phyloP scores from a whole-genome alignment of 2,329 filamentous ascomycete species.

The Fusarium pseudograminearum region DNA sequence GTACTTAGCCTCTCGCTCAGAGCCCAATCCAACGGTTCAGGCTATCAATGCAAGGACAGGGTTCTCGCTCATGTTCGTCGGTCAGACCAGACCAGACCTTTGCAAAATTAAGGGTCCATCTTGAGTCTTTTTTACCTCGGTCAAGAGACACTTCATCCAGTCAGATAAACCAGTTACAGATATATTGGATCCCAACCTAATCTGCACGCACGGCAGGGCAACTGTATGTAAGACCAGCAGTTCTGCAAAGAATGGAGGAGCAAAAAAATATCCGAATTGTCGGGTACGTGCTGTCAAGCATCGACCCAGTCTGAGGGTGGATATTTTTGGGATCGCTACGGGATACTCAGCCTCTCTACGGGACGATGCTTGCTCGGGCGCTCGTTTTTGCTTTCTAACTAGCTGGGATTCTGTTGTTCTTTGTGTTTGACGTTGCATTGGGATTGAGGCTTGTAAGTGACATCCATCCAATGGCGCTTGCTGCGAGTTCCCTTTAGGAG shows the following conservation, averaged over 20 bases:
- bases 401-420: background rate
- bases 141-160: background rate
- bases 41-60: constrained; percentile 42
- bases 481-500: constrained; percentile 12
- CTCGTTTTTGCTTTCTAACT: background rate
- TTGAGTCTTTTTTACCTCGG: background rate
- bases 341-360: background rate
- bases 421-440: constrained; percentile 16
- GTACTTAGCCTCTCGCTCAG: constrained; percentile 7
- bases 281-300: constrained; percentile 34
- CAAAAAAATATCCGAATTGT: constrained; percentile 33
- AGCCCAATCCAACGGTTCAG: constrained; percentile 46
- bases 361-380: background rate
- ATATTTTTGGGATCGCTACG: background rate
- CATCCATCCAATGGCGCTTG: constrained; percentile 27
- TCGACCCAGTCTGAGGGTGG: background rate
- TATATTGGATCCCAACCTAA: constrained; percentile 11
- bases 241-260: constrained; percentile 5
- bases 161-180: background rate
- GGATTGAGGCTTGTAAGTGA: constrained; percentile 39
- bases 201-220: background rate
- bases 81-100: constrained; percentile 9
- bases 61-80: constrained; percentile 17
- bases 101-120: constrained; percentile 32
- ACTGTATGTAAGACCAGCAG: constrained; percentile 27